phyloP scores from a whole-genome alignment of 495 filamentous ascomycete species.

The Evansstolkia leycettana region DNA sequence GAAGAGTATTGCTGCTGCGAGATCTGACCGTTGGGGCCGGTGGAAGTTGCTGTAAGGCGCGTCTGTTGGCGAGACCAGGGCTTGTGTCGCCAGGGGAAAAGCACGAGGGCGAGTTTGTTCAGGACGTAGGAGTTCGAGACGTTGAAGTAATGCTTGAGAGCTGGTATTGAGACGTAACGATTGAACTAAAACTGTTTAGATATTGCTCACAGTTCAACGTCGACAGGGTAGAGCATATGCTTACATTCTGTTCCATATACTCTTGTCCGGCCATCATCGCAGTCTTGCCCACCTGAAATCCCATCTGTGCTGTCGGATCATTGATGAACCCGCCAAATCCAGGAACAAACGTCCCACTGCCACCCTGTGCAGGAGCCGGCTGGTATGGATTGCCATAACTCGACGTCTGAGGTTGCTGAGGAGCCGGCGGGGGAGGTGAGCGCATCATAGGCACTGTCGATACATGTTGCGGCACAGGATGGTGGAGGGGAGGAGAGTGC shows the following conservation, averaged over 20 bases:
- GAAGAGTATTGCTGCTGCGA: conserved; percentile 49
- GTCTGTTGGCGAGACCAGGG: conserved; percentile 78
- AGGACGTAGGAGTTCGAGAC: conserved; percentile 88
- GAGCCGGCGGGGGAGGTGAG: conserved; percentile 77
- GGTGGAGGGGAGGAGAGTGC: conserved; percentile 90
- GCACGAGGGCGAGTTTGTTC: conserved; percentile 73
- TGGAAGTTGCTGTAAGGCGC: conserved; percentile 35
- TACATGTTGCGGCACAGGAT: conserved; percentile 96
- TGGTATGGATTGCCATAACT: conserved; percentile 69
- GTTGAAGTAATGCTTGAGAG: conserved; percentile 95
- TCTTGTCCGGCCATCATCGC: conserved; percentile 83
- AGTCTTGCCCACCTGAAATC: conserved; percentile 84
- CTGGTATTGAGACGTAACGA: conserved; percentile 82
- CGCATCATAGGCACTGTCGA: conserved; percentile 98
- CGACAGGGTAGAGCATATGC: no score
- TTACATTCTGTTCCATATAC: conserved; percentile 85
- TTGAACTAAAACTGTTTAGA: conserved; percentile 52
- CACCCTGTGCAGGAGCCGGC: conserved; percentile 34
- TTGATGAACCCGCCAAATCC: conserved; percentile 83
- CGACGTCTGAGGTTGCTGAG: conserved; percentile 58
- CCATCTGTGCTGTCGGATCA: conserved; percentile 93
- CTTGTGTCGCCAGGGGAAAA: conserved; percentile 95
- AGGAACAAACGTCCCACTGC: conserved; percentile 48
- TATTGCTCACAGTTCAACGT: background rate
- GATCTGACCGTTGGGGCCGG: conserved; percentile 50